Conservation (phyloP, 2,329 filamentous ascomycete genomes). For the Curvularia sp. region DNA sequence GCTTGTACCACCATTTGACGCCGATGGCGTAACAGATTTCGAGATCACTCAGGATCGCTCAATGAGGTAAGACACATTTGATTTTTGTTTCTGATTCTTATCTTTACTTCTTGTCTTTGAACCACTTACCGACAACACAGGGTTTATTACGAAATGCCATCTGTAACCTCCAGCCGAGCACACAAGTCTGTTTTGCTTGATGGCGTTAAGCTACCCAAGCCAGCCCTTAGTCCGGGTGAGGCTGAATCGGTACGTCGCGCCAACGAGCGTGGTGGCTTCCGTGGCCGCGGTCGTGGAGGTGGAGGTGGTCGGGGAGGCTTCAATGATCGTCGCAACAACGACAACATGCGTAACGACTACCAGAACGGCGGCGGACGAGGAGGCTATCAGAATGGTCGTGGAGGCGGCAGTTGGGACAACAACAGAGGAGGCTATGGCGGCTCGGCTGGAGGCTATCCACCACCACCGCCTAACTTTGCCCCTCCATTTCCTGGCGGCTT, state of each 20-base stretch:
- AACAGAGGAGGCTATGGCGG: constrained; percentile 28
- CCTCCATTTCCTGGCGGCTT: constrained; percentile 37
- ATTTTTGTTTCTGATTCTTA: no score
- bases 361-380: constrained; percentile 36
- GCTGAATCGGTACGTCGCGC: constrained; percentile 69
- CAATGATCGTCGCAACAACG: constrained; percentile 31
- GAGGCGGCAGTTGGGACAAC: constrained; percentile 22
- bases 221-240: constrained; percentile 72
- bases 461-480: constrained; percentile 32
- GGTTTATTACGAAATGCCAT: constrained; percentile 85
- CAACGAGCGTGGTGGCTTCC: constrained; percentile 64
- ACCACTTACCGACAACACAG: constrained; percentile 47
- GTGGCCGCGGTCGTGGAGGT: constrained; percentile 28
- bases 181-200: constrained; percentile 96
- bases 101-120: no score
- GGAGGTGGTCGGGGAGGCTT: constrained; percentile 44
- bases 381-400: constrained; percentile 30
- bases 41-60: constrained; percentile 66
- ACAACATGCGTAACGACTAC: constrained; percentile 18
- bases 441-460: constrained; percentile 28
- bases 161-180: constrained; percentile 62
- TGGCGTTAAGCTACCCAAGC: constrained; percentile 75
- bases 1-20: constrained; percentile 77
- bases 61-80: constrained; percentile 68
- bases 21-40: constrained; percentile 53